These are phyloP conservation scores for Fabrea salina DNA, from an alignment of 169 alveolate species.

Conservation along the genomic window DNA sequence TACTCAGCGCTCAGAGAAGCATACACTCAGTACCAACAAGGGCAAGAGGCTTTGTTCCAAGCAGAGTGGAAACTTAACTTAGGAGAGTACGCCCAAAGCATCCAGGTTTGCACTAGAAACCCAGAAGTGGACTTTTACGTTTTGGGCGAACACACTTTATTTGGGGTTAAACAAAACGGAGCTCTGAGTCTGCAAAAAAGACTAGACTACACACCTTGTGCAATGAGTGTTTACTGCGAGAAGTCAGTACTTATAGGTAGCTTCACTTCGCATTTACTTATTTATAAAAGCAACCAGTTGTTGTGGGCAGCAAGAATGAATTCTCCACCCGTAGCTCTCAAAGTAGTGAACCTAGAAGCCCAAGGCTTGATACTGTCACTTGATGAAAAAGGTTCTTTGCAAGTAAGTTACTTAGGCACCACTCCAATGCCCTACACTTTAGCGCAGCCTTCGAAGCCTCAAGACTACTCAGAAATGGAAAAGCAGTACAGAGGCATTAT, in stretches of 20 bases:
- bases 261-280: slow-evolving; percentile 42
- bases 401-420: slow-evolving; percentile 69
- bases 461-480: slow-evolving; percentile 42
- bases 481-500: slow-evolving; percentile 23
- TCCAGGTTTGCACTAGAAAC: slow-evolving; percentile 15
- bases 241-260: slow-evolving; percentile 51
- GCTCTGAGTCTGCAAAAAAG: slow-evolving; percentile 44
- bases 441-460: slow-evolving; percentile 3
- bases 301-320: slow-evolving; percentile 54
- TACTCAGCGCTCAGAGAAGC: slow-evolving; percentile 43
- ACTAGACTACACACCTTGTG: slow-evolving; percentile 48
- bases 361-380: slow-evolving; percentile 58
- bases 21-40: slow-evolving; percentile 5
- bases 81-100: slow-evolving; percentile 58
- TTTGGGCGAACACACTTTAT: slow-evolving; percentile 53
- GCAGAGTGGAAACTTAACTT: slow-evolving; percentile 56
- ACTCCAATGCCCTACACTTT: slow-evolving; percentile 41
- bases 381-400: slow-evolving; percentile 65
- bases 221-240: slow-evolving; percentile 30
- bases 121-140: slow-evolving; percentile 37
- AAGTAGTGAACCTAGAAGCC: slow-evolving; percentile 34
- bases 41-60: slow-evolving; percentile 17
- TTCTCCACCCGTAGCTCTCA: slow-evolving; percentile 42
- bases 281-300: slow-evolving; percentile 48
- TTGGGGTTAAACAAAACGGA: slow-evolving; percentile 47